Conservation (phyloP, 2,329 filamentous ascomycete species). For the Orbilia oligospora region DNA sequence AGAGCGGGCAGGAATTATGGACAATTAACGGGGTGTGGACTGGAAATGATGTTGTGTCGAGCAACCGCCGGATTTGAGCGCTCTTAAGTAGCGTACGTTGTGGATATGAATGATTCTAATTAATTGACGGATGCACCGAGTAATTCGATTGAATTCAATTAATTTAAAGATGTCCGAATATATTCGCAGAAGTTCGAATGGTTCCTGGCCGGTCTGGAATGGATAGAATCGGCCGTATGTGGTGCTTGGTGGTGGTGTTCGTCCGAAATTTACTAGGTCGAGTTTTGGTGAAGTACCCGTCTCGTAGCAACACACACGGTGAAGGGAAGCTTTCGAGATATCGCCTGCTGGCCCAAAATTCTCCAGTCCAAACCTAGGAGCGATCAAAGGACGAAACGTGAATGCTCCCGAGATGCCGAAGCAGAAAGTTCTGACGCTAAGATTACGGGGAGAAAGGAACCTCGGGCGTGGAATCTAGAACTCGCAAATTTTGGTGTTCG, state of each 20-base stretch:
- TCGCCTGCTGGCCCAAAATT: neutral
- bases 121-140: neutral
- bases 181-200: neutral
- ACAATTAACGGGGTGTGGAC: constrained; percentile 12
- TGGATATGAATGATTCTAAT: neutral
- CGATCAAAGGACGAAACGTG: constrained; percentile 28
- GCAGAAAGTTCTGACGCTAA: neutral
- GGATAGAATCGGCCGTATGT: neutral
- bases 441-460: constrained; percentile 10
- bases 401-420: constrained; percentile 23
- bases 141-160: neutral
- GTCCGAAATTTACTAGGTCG: constrained; percentile 3
- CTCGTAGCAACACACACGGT: constrained; percentile 41
- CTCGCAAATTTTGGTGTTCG: constrained; percentile 31
- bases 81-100: neutral
- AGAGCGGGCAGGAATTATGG: constrained; percentile 28
- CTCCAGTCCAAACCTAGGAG: constrained; percentile 1
- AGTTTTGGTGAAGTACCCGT: constrained; percentile 13
- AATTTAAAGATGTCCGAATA: constrained; percentile 1
- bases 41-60: constrained; percentile 55
- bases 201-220: constrained; percentile 13
- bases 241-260: neutral
- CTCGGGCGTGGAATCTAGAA: constrained; percentile 42
- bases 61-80: constrained; percentile 50
- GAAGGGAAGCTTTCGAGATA: constrained; percentile 4